phyloP scores from a whole-genome alignment of 495 filamentous ascomycete species.

The Aspergillus nidulans region DNA sequence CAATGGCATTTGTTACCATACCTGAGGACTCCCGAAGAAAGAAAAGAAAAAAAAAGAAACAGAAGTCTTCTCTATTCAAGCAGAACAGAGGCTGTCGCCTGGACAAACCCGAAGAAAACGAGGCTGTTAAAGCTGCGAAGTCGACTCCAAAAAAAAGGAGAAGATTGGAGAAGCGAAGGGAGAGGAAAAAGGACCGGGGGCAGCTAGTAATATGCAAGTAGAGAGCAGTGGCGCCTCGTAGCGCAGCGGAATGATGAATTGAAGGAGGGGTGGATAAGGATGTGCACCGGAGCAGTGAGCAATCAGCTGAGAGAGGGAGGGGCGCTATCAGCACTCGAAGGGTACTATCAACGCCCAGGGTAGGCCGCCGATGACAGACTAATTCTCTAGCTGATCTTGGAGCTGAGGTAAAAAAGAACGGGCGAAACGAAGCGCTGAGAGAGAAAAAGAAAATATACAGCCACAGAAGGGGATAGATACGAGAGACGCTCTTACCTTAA shows the following conservation, averaged over 20 bases:
- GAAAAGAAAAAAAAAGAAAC: neutral
- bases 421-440: neutral
- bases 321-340: conserved; percentile 1
- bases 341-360: conserved; percentile 5
- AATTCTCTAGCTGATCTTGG: conserved; percentile 5
- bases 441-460: neutral
- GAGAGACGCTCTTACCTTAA: neutral
- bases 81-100: conserved; percentile 28
- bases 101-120: conserved; percentile 22
- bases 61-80: conserved; percentile 2
- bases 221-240: conserved; percentile 15
- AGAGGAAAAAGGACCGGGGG: conserved; percentile 19
- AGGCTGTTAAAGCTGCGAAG: conserved; percentile 14
- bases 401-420: conserved; percentile 13
- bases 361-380: conserved; percentile 17
- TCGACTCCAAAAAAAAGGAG: conserved; percentile 14
- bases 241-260: conserved; percentile 15
- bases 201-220: conserved; percentile 25
- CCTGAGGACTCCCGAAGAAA: conserved; percentile 2
- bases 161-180: conserved; percentile 11
- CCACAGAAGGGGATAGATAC: neutral
- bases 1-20: conserved; percentile 10
- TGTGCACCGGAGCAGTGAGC: conserved; percentile 33
- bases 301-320: conserved; percentile 29
- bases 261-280: conserved; percentile 20